Percentiles rank a stretch among this genome's conserved stretches.
These are phyloP conservation scores for Kingdonia uniflora DNA, from an alignment of 164 flowering plant species.

Conservation along the genomic window DNA sequence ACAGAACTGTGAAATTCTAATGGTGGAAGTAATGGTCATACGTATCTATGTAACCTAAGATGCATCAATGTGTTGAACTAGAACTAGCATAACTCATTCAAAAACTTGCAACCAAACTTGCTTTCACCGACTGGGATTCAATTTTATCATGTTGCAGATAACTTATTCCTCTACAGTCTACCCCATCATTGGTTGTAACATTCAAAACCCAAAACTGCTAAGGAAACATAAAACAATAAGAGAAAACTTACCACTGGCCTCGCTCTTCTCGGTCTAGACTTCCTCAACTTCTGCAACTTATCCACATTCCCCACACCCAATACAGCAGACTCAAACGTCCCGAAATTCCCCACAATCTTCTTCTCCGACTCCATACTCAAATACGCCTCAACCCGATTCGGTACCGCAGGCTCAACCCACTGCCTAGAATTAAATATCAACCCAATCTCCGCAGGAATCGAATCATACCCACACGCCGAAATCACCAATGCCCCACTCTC, in stretches of 20 bases:
- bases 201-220: no score
- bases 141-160: no score
- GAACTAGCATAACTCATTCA: no score
- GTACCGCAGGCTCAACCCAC: conserved; percentile 40
- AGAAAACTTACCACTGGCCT: conserved; percentile 42
- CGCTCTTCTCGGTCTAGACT: conserved; percentile 47
- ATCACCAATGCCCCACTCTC: conserved; percentile 47
- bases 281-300: conserved; percentile 36
- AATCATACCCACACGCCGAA: conserved; percentile 76
- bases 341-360: conserved; percentile 55
- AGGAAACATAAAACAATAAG: no score
- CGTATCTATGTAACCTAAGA: no score
- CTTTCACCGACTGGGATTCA: no score
- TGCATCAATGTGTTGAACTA: no score
- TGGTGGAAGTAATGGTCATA: no score
- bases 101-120: no score
- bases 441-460: conserved; percentile 76
- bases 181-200: no score
- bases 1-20: no score
- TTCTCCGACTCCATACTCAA: conserved; percentile 63
- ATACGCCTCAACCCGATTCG: conserved; percentile 53
- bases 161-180: no score
- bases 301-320: conserved; percentile 57
- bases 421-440: conserved; percentile 51
- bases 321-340: conserved; percentile 61